Base-by-base conservation (phyloP, 2,329 filamentous ascomycete species). In the Colletotrichum endophyticum region DNA sequence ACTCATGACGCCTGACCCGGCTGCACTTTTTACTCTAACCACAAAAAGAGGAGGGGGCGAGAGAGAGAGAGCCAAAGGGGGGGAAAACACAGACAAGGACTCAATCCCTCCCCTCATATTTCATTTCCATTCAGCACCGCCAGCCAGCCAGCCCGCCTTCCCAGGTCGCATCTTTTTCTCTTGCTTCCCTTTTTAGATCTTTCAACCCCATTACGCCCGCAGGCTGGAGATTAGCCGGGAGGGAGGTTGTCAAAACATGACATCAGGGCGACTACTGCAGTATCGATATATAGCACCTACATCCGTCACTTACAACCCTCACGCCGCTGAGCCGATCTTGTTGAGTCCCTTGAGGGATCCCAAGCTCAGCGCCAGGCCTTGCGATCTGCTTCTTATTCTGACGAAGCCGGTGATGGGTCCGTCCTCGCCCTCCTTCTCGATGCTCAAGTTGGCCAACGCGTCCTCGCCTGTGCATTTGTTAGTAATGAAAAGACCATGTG, bases 371-470 rank as follows among this genome's bases (percentile, higher is more conserved):
- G 97, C 97, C 82, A 99, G 89, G 66, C 97, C 97, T 88, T 99
- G 97, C 49, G 96, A 98, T 84, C 97, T 94, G 89, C 96, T 98
- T 87, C 97, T 93, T 91, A 99, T 99, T 84, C 97, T 94, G 78
- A 99, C 96, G 85, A 99, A 99, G 61, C 97, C 97, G 57, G 96
- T 98, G 78, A 99, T 96, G 8, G 96, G 95, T 28, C 97, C 97
- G 82, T 98, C 94, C 30, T 98, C 96, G 76, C 96, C 96, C 85
- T 99, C 96, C 88, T 98, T 96, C 87, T 99, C 97, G 82, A 99
- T 98, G 84, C 96, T 98, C 86, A 99, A 84, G 85, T 99, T 99
- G 82, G 97, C 97, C 82, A 99, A 88, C 76, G 97, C 97, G 88
- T 99, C 97, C 95, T 99, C 97, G 79, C 97, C 97, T 99, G 76